Evolutionary conservation across 805 yeast species (phyloP), one percentile per base, ranked within the genome.

Genomic region (Wickerhamiella shivajii): DNA sequence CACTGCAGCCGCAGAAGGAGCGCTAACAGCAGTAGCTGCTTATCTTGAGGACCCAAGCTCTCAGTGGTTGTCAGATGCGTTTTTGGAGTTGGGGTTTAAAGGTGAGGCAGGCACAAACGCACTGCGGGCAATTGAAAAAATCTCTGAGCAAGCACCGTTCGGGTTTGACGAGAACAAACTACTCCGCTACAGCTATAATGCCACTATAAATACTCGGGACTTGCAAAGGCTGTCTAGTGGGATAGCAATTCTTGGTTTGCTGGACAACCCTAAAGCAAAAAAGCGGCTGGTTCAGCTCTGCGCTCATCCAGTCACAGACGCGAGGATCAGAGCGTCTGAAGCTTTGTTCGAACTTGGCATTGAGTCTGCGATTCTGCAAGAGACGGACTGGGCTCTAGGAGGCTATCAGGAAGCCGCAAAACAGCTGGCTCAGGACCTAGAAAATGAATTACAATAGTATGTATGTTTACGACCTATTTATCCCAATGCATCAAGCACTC

Each of bases 131-230:
- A 21, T 39, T 5, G 35, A 33, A 1, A 17, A 29, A 29, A 21
- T 44, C 13, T 21, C 36, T 5, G 37, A 35, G 33, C 27, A 33
- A 15, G 44, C n/a, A n/a, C n/a, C n/a, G n/a, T n/a, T n/a, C n/a
- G 42, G 9, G 45, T 49, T 17, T 44, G 52, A 13, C 45, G 56
- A 23, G 52, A 59, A 23, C 7, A 24, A 30, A 1, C 48, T 73
- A 4, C 68, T 58, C 28, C 57, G 67, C 1, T 53, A 71, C 19
- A 51, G 67, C 4, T 71, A 63, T 55, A 76, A 76, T 45, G 49
- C 71, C 21, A 76, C 74, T 34, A 53, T 76, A 21, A 65, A 64
- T 37, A 66, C 71, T 1, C 47, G 59, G 4, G 61, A 60, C 32
- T 28, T 56, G 6, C 36, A 51, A 0, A 49, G 72, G 26, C 39